Evolutionary conservation across 306 rosid species (phyloP).

Genomic region (Vigna trinervia): DNA sequence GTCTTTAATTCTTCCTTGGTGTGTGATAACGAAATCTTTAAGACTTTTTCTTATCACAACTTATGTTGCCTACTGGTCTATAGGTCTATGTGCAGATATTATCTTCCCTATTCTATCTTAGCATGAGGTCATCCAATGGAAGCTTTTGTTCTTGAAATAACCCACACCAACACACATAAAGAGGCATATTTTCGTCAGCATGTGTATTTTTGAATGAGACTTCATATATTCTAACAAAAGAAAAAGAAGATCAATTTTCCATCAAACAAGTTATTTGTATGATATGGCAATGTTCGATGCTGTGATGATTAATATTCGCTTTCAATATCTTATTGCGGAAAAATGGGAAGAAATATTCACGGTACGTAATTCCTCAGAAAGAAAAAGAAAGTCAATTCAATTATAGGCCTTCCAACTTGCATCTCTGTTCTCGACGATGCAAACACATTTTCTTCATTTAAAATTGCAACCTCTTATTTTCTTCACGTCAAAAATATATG

Average conservation of each 20-base stretch:
- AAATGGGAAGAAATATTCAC: not conserved
- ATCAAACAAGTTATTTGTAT: not conserved
- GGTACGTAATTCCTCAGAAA: not conserved
- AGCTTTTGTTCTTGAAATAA: not conserved
- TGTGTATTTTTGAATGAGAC: not conserved
- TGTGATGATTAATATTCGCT: not conserved
- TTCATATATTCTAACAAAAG: not conserved
- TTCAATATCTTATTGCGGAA: not conserved
- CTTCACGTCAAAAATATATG: conserved; percentile 14
- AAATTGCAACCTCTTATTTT: not conserved
- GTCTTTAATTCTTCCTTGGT: no score
- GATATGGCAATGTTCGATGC: not conserved
- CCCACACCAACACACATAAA: not conserved
- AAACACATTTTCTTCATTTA: conserved; percentile 4
- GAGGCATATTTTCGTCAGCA: not conserved
- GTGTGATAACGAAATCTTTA: no score
- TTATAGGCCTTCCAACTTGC: conserved; percentile 1
- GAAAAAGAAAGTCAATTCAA: not conserved
- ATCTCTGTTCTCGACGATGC: not conserved
- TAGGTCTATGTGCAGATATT: no score
- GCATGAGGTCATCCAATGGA: not conserved
- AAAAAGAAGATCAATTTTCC: not conserved
- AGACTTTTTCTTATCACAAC: no score
- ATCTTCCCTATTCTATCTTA: no score
- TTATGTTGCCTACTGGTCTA: no score